Evolutionary conservation across 2,329 filamentous ascomycete species (phyloP), one percentile per base, ranked within the genome.

Genomic region (Coniella vitis): DNA sequence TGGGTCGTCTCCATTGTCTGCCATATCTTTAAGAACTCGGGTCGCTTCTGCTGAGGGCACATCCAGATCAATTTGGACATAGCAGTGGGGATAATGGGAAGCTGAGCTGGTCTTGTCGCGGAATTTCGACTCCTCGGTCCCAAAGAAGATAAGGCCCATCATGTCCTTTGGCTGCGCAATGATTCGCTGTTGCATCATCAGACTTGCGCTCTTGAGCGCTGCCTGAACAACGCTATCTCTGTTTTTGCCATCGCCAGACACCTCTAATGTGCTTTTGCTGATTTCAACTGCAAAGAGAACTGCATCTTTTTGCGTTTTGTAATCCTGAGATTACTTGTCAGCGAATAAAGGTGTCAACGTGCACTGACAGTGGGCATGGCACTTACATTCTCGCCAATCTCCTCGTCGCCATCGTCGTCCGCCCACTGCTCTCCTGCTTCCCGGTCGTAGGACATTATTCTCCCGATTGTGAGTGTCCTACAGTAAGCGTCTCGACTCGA

Each of bases 151-250:
- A 21, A 98, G 86, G 2, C 91, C 90, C 79, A 98, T 96, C 87
- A 96, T 94, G 54, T 98, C 93, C 61, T 85, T 90, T 1, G 93
- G 93, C 54, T 90, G 91, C 3, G 91, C 91, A 59, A 98, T 97
- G 66, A 98, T 97, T 58, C 93, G 88, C 69, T 97, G 91, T 69
- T 97, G 89, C 88, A 98, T 96, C 46, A 98, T 74, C 61, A 89
- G 82, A 61, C 95, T 95, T 50, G 91, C 93, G 60, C 89, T 96
- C 74, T 95, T 95, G 43, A 98, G 69, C 4, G 93, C 90, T 14
- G 91, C 90, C 45, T 84, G 76, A 1, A 89, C 75, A 4, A 91
- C 83, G 38, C 86, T 90, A 60, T 91, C 87, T 49, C 74, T 81
- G 55, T 87, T 85, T 68, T 87, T 95, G 44, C 75, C 75, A 3